phyloP scores from a whole-genome alignment of 1,284 basidiomycete genomes.

The Irpex sp. region DNA sequence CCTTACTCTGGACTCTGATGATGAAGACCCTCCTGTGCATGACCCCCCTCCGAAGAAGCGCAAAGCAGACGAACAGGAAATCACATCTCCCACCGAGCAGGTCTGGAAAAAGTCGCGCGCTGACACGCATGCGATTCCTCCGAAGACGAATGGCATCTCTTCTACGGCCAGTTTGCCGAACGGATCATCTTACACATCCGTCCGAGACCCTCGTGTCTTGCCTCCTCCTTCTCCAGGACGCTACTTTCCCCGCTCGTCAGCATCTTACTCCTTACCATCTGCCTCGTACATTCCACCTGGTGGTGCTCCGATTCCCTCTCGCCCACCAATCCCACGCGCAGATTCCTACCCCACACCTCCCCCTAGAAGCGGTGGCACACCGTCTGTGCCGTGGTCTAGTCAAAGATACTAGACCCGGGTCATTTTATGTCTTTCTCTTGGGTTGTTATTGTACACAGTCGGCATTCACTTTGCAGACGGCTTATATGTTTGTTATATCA shows the following conservation, averaged over 20 bases:
- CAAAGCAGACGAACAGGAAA: constrained; percentile 58
- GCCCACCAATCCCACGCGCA: neutral
- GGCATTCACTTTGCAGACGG: neutral
- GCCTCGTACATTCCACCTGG: constrained; percentile 12
- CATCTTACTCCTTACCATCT: neutral
- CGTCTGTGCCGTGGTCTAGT: neutral
- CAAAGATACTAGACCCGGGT: neutral
- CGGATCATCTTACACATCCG: constrained; percentile 14
- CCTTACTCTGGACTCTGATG: constrained; percentile 74
- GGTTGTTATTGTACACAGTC: neutral
- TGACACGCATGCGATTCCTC: constrained; percentile 26
- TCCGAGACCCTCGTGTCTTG: constrained; percentile 5
- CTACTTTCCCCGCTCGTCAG: neutral
- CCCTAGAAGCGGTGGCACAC: neutral
- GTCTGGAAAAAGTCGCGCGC: constrained; percentile 72
- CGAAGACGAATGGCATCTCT: neutral
- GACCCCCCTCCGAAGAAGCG: constrained; percentile 19
- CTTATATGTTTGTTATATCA: neutral
- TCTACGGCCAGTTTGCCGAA: constrained; percentile 10
- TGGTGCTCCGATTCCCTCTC: constrained; percentile 7
- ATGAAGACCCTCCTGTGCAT: constrained; percentile 41
- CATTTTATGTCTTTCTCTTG: neutral
- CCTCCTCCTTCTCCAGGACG: constrained; percentile 1
- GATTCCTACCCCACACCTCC: neutral
- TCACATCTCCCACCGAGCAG: constrained; percentile 53